Conservation (phyloP, 2,329 filamentous ascomycete species). For the Microthyrium microscopicum region DNA sequence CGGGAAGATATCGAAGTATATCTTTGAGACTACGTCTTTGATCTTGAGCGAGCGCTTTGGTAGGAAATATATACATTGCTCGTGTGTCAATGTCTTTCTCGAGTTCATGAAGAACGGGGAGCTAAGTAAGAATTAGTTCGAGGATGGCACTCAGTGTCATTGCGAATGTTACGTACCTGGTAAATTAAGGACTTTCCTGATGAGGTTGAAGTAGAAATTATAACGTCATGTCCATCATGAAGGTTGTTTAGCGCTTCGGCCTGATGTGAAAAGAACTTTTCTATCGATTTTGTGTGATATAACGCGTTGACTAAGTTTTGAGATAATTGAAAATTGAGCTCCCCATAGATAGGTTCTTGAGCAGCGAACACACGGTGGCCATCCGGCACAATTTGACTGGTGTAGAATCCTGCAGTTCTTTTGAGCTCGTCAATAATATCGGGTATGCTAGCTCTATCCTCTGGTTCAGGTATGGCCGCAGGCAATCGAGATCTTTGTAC, state of each 20-base stretch:
- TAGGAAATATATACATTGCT: conserved; percentile 97
- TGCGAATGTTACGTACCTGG: too few species aligned
- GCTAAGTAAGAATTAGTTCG: too few species aligned
- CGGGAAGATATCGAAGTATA: conserved; percentile 63
- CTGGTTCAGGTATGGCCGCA: conserved; percentile 50
- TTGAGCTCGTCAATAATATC: conserved; percentile 79
- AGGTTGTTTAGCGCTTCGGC: conserved; percentile 84
- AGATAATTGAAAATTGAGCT: conserved; percentile 71
- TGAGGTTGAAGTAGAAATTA: conserved; percentile 86
- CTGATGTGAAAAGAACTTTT: conserved; percentile 77
- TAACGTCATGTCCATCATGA: conserved; percentile 66
- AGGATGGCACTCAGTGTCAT: too few species aligned
- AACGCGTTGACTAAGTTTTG: conserved; percentile 90
- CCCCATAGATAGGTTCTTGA: conserved; percentile 65
- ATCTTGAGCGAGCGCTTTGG: conserved; percentile 90
- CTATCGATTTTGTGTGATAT: conserved; percentile 82
- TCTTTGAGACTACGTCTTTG: conserved; percentile 79
- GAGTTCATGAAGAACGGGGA: conserved; percentile 75
- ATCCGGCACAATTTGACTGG: conserved; percentile 79
- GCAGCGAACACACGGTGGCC: conserved; percentile 83
- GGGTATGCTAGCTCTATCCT: conserved; percentile 60
- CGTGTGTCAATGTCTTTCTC: conserved; percentile 61
- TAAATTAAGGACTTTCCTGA: conserved; percentile 98
- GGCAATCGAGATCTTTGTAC: conserved; percentile 30
- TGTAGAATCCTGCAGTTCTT: conserved; percentile 63